A percentile compares a stretch with the other conserved stretches of the same genome.
Evolutionary conservation across 2,329 filamentous ascomycete genomes (phyloP).

Genomic region (Ampelomyces quisqualis): DNA sequence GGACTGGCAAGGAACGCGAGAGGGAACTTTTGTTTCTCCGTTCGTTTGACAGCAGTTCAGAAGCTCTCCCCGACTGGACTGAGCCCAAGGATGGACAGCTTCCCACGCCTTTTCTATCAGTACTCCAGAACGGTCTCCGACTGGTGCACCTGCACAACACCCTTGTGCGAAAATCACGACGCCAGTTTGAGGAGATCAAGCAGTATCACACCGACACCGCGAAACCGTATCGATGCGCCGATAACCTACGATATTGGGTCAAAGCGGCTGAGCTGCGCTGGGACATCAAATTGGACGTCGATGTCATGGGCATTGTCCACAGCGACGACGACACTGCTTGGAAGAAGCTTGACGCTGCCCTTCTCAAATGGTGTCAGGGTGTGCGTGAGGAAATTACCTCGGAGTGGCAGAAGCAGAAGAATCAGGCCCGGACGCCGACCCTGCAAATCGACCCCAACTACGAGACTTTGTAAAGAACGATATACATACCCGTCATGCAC

Average conservation of each 20-base stretch:
- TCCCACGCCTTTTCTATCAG: constrained; percentile 71
- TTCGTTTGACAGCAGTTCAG: constrained; percentile 65
- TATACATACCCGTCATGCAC: background rate
- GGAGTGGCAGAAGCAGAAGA: constrained; percentile 60
- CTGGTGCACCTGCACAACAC: constrained; percentile 89
- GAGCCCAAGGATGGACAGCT: constrained; percentile 55
- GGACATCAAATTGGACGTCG: constrained; percentile 79
- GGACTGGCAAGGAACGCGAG: constrained; percentile 69
- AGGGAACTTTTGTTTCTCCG: constrained; percentile 79
- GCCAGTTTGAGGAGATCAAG: constrained; percentile 86
- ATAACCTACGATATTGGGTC: constrained; percentile 93
- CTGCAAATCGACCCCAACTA: constrained; percentile 42
- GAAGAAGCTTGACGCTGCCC: constrained; percentile 77
- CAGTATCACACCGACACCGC: constrained; percentile 87
- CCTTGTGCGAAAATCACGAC: constrained; percentile 77
- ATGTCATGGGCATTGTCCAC: constrained; percentile 84
- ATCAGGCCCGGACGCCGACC: constrained; percentile 40
- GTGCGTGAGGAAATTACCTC: constrained; percentile 80
- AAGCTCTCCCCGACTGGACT: constrained; percentile 67
- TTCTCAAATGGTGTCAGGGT: constrained; percentile 78
- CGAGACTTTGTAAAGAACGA: constrained; percentile 26
- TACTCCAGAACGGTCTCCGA: constrained; percentile 74
- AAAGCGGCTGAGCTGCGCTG: constrained; percentile 94
- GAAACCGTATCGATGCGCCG: constrained; percentile 90
- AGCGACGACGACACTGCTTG: constrained; percentile 69